These are phyloP conservation scores for Mycena vulgaris DNA, from an alignment of 768 basidiomycete species.

Conservation along the genomic window DNA sequence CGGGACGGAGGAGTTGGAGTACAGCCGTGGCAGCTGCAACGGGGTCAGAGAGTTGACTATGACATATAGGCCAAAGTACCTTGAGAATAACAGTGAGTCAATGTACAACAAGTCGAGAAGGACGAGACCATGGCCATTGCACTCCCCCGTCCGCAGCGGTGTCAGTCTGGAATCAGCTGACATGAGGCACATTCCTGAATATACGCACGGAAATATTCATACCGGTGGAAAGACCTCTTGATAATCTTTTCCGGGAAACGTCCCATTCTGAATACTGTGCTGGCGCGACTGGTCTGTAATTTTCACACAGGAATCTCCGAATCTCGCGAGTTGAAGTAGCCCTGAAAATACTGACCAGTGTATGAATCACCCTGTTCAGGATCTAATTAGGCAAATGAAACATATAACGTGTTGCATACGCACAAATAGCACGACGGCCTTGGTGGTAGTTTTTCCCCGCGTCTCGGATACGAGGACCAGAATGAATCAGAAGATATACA, in stretches of 20 bases:
- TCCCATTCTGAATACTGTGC: conserved; percentile 43
- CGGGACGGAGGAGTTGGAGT: conserved; percentile 35
- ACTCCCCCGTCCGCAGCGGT: conserved; percentile 42
- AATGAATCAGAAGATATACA: neutral
- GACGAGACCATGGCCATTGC: conserved; percentile 43
- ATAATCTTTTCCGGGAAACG: conserved; percentile 43
- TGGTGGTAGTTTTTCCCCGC: conserved; percentile 21
- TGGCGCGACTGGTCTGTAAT: conserved; percentile 40
- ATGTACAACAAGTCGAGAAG: no score
- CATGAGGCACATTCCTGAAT: neutral
- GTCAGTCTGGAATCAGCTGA: conserved; percentile 30
- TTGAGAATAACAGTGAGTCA: neutral
- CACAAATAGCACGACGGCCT: conserved; percentile 36
- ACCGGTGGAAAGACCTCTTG: conserved; percentile 44
- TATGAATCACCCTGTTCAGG: conserved; percentile 37
- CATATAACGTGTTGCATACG: neutral
- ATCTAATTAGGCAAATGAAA: neutral
- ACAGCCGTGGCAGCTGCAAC: conserved; percentile 38
- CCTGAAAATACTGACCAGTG: conserved; percentile 16
- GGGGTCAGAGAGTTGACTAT: conserved; percentile 44
- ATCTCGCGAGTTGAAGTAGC: neutral
- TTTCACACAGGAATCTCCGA: neutral
- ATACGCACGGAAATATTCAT: neutral
- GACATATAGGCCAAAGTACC: conserved; percentile 42
- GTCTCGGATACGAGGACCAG: neutral